Percentiles rank a stretch among this genome's conserved stretches.
phyloP scores from a whole-genome alignment of 1,284 basidiomycete species.

The Phylloboletellus chloephorus region DNA sequence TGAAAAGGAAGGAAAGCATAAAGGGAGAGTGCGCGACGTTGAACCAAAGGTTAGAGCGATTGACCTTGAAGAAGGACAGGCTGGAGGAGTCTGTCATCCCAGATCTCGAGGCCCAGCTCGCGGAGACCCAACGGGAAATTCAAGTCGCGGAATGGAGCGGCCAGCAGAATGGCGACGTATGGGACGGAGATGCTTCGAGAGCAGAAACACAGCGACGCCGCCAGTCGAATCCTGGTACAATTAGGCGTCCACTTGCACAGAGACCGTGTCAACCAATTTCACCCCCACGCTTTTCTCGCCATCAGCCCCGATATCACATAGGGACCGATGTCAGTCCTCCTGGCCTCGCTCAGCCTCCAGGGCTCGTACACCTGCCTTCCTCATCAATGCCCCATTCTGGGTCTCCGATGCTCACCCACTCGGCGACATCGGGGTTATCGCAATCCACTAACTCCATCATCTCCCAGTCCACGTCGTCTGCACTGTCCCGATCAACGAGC shows the following conservation, averaged over 20 bases:
- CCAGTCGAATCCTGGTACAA: constrained; percentile 29
- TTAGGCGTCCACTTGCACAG: constrained; percentile 21
- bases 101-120: constrained; percentile 52
- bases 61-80: constrained; percentile 50
- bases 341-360: constrained; percentile 14
- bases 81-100: constrained; percentile 44
- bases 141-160: constrained; percentile 34
- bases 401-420: constrained; percentile 13
- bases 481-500: constrained; percentile 25
- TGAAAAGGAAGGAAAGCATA: constrained; percentile 55
- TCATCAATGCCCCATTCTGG: constrained; percentile 19
- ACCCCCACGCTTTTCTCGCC: constrained; percentile 22
- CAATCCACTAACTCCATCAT: constrained; percentile 20
- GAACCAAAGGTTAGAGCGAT: constrained; percentile 47
- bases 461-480: constrained; percentile 21
- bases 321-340: constrained; percentile 16
- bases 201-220: constrained; percentile 22
- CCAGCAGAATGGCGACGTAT: constrained; percentile 14
- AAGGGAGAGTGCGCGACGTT: constrained; percentile 42
- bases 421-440: constrained; percentile 13
- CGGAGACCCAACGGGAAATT: constrained; percentile 45
- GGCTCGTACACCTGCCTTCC: constrained; percentile 13
- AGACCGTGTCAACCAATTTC: constrained; percentile 21
- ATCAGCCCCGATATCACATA: constrained; percentile 27
- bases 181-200: constrained; percentile 17